These are phyloP conservation scores for Neurospora sp. DNA, from an alignment of 2,329 filamentous ascomycete species.

Conservation along the genomic window DNA sequence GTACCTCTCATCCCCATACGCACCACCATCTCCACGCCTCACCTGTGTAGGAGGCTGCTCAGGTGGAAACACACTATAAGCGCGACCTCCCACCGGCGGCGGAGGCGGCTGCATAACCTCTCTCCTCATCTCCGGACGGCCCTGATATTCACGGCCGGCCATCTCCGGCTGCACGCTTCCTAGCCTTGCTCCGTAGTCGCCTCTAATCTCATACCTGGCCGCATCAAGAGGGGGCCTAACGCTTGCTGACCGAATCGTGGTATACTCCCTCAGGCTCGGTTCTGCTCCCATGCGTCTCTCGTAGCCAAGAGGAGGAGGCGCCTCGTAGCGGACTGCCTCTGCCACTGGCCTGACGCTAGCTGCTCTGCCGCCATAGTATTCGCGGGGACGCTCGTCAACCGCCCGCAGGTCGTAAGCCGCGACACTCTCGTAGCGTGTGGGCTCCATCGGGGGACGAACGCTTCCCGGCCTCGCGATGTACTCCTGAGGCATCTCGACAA, in stretches of 20 bases:
- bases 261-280: slow-evolving; percentile 8
- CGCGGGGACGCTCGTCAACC: slow-evolving; percentile 37
- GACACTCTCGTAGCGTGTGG: slow-evolving; percentile 17
- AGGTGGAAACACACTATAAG: slow-evolving; percentile 24
- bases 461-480: slow-evolving; percentile 45
- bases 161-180: slow-evolving; percentile 48
- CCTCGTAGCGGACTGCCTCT: slow-evolving; percentile 14
- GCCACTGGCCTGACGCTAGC: slow-evolving; percentile 12
- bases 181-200: slow-evolving; percentile 28
- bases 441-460: slow-evolving; percentile 33
- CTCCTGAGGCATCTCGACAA: slow-evolving; percentile 39
- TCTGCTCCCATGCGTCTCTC: slow-evolving; percentile 12
- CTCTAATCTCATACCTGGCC: slow-evolving; percentile 21
- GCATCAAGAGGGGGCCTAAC: slow-evolving; percentile 12
- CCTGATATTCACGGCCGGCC: slow-evolving; percentile 37
- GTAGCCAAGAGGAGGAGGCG: slow-evolving; percentile 12
- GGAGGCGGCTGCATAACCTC: slow-evolving; percentile 21
- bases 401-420: slow-evolving; percentile 17
- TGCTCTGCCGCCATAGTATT: slow-evolving; percentile 33
- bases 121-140: slow-evolving; percentile 29
- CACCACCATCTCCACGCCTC: slow-evolving; percentile 26
- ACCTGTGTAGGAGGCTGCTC: slow-evolving; percentile 18
- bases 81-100: slow-evolving; percentile 14
- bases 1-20: slow-evolving; percentile 27
- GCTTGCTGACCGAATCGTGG: slow-evolving; percentile 13